Percentiles rank a stretch among this genome's conserved stretches.
phyloP scores from a whole-genome alignment of 768 basidiomycete genomes.

The Pulveroboletus frians region DNA sequence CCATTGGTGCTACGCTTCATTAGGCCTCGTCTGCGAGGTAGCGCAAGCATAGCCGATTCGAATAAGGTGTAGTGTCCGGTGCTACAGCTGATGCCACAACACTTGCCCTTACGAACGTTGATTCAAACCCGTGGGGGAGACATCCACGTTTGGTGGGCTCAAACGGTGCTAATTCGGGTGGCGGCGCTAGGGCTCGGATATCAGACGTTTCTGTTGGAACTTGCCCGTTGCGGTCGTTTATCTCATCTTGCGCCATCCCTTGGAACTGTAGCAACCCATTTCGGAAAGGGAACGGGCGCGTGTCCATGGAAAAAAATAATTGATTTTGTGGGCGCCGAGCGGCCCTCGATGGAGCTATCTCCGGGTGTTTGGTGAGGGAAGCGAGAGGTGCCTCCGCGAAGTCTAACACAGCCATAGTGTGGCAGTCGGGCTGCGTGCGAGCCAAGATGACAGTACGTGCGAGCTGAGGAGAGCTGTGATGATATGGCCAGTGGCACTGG shows the following conservation, averaged over 20 bases:
- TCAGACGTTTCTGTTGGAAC: conserved; percentile 33
- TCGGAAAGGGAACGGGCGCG: conserved; percentile 13
- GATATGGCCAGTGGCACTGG: conserved; percentile 1
- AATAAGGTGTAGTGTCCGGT: conserved; percentile 5
- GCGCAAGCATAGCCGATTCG: conserved; percentile 15
- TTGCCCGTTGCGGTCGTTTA: conserved; percentile 18
- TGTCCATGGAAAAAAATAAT: conserved; percentile 4
- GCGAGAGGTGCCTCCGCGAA: background rate
- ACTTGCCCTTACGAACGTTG: background rate
- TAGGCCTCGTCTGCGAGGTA: conserved; percentile 6
- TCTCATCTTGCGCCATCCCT: conserved; percentile 6
- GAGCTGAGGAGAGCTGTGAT: no score
- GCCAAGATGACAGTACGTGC: background rate
- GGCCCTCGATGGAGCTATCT: conserved; percentile 16
- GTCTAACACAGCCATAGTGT: background rate
- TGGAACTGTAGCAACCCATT: conserved; percentile 4
- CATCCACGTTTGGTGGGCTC: conserved; percentile 18
- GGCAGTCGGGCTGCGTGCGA: background rate
- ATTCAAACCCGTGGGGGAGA: background rate
- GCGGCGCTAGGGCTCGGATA: conserved; percentile 1
- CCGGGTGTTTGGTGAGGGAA: background rate
- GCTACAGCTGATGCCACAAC: conserved; percentile 9
- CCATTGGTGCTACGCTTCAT: background rate
- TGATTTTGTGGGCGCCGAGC: background rate
- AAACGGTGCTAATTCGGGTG: conserved; percentile 18